These are phyloP conservation scores for Suhomyces xylopsoci DNA, from an alignment of 805 yeast genomes.

Conservation along the genomic window DNA sequence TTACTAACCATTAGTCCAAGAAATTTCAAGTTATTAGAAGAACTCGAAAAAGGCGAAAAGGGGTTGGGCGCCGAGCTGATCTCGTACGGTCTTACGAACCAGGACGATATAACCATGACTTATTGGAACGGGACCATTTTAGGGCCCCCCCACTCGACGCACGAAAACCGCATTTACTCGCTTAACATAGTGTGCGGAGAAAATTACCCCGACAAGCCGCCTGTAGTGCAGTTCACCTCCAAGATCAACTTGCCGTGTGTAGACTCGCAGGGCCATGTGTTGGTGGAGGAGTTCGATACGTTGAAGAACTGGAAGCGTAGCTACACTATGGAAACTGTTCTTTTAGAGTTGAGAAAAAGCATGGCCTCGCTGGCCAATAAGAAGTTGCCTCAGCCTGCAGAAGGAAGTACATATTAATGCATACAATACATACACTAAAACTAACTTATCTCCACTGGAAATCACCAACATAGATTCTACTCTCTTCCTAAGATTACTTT, in stretches of 20 bases:
- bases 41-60: slow-evolving; percentile 96
- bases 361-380: slow-evolving; percentile 85
- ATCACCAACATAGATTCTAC: too few species aligned
- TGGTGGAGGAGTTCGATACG: slow-evolving; percentile 51
- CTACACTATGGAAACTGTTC: slow-evolving; percentile 90
- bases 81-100: slow-evolving; percentile 88
- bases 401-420: slow-evolving; percentile 68
- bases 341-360: slow-evolving; percentile 76
- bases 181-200: slow-evolving; percentile 79
- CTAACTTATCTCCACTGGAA: too few species aligned
- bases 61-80: slow-evolving; percentile 96
- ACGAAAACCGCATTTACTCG: slow-evolving; percentile 91
- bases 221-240: slow-evolving; percentile 73
- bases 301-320: slow-evolving; percentile 82
- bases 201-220: slow-evolving; percentile 86
- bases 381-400: slow-evolving; percentile 87
- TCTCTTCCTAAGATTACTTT: too few species aligned
- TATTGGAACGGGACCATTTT: slow-evolving; percentile 97
- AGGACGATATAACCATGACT: slow-evolving; percentile 90
- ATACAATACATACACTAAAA: background rate
- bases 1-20: slow-evolving; percentile 58
- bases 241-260: slow-evolving; percentile 91
- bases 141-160: slow-evolving; percentile 90
- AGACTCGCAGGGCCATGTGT: slow-evolving; percentile 56
- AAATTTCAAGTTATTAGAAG: slow-evolving; percentile 91